phyloP scores from a whole-genome alignment of 495 filamentous ascomycete species.

The Neurospora sp. region DNA sequence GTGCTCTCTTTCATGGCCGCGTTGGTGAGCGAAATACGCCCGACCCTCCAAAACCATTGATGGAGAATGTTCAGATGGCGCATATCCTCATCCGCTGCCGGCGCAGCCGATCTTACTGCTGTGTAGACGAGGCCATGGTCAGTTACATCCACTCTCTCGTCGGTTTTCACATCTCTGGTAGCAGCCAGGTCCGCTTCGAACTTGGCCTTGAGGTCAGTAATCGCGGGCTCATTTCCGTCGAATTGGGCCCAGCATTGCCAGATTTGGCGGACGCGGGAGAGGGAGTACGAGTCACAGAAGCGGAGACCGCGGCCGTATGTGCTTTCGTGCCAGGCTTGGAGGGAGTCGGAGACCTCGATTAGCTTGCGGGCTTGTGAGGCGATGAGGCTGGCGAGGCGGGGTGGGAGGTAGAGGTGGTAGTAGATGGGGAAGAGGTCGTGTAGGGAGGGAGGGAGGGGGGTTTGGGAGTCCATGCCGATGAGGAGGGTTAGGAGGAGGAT shows the following conservation, averaged over 20 bases:
- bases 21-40: not conserved
- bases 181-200: not conserved
- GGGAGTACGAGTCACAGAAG: constrained; percentile 18
- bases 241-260: constrained; percentile 13
- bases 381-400: constrained; percentile 6
- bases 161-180: not conserved
- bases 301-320: constrained; percentile 13
- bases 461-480: constrained; percentile 5
- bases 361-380: constrained; percentile 15
- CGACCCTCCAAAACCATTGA: not conserved
- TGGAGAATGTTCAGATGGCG: not conserved
- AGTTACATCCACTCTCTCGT: not conserved
- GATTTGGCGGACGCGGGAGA: constrained; percentile 11
- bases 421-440: constrained; percentile 15
- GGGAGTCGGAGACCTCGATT: constrained; percentile 3
- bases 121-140: not conserved
- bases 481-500: constrained; percentile 20
- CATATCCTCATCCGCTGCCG: not conserved
- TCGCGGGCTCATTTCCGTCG: not conserved
- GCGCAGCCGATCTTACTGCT: not conserved
- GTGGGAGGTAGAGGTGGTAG: constrained; percentile 15
- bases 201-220: not conserved
- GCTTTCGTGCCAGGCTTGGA: constrained; percentile 12
- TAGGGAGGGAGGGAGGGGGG: not conserved
- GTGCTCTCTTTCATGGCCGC: not conserved